A percentile compares a stretch with the other conserved stretches of the same genome.
These are phyloP conservation scores for Ophiostoma sp. DNA, from an alignment of 2,329 filamentous ascomycete species.

Conservation along the genomic window DNA sequence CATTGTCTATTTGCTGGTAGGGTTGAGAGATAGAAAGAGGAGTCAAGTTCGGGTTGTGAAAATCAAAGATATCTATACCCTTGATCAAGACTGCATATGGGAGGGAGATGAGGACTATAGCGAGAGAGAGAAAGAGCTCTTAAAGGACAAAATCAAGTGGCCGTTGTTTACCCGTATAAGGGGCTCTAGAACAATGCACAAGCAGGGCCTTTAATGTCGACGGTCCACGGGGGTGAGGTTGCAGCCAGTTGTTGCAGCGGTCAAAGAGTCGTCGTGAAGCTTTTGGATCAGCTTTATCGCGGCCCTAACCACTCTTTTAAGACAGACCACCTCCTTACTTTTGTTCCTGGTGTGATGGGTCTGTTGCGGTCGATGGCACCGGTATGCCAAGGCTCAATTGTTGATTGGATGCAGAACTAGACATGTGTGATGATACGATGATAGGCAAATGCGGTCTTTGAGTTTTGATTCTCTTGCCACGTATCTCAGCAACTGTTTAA, in stretches of 20 bases:
- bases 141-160: background rate
- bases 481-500: background rate
- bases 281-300: background rate
- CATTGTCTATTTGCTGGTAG: conserved; percentile 15
- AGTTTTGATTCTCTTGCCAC: background rate
- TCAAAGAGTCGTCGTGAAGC: background rate
- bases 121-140: background rate
- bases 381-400: background rate
- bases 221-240: background rate
- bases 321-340: background rate
- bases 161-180: background rate
- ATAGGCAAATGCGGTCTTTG: background rate
- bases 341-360: background rate
- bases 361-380: background rate
- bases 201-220: background rate
- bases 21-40: background rate
- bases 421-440: background rate
- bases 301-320: background rate
- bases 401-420: background rate
- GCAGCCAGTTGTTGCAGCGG: background rate
- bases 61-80: background rate
- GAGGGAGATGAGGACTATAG: background rate
- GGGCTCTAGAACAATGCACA: background rate
- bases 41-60: background rate
- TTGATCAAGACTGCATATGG: background rate